Evolutionary conservation across 73 alveolate species (phyloP).

Genomic region (Diophrys sp.): DNA sequence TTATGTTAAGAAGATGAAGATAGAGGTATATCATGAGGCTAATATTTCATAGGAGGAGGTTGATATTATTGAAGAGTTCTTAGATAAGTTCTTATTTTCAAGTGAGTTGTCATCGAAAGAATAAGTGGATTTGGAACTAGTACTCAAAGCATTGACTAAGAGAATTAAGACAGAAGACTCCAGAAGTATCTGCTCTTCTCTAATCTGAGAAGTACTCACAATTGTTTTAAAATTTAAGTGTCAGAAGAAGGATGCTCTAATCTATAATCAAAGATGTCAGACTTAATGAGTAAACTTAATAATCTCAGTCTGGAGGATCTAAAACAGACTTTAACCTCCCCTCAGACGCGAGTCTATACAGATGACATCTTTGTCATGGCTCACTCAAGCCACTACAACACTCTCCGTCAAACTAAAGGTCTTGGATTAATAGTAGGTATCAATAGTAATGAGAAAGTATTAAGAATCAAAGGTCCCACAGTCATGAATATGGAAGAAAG

Average conservation of each 20-base stretch:
- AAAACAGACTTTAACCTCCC: constrained; percentile 1
- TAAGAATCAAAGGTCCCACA: constrained; percentile 88
- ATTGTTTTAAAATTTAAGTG: too few species aligned
- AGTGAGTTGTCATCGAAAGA: constrained; percentile 24
- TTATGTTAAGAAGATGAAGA: constrained; percentile 6
- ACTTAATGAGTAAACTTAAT: too few species aligned
- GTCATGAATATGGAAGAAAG: constrained; percentile 89
- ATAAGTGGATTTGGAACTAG: constrained; percentile 31
- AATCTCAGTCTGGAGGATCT: too few species aligned
- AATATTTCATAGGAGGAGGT: constrained; percentile 42
- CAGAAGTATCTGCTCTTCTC: too few species aligned
- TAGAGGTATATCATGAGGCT: neutral
- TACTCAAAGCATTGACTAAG: constrained; percentile 45
- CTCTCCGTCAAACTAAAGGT: constrained; percentile 90
- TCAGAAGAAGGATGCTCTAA: too few species aligned
- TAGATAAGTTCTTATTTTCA: constrained; percentile 27
- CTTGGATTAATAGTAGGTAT: constrained; percentile 92
- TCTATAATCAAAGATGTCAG: neutral
- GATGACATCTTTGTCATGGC: constrained; percentile 92
- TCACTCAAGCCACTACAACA: constrained; percentile 95
- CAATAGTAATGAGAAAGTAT: constrained; percentile 84
- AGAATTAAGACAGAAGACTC: too few species aligned
- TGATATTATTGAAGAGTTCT: constrained; percentile 35
- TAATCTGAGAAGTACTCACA: too few species aligned
- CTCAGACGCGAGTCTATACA: constrained; percentile 75